These are phyloP conservation scores for Yamadazyma songkhlaensis DNA, from an alignment of 1,139 yeast genomes.

Conservation along the genomic window DNA sequence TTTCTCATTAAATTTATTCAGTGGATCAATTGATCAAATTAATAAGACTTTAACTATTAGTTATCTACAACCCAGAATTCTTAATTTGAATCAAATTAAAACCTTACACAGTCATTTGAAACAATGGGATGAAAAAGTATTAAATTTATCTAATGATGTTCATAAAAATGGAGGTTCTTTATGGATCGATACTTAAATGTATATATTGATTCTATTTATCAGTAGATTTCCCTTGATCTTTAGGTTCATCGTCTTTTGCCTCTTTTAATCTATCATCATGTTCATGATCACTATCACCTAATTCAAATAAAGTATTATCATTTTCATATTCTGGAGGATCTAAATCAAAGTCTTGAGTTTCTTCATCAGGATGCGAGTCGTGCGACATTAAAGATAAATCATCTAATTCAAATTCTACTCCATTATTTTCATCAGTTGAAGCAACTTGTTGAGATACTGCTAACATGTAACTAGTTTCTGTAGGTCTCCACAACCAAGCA, in stretches of 20 bases:
- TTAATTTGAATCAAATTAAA: conserved; percentile 75
- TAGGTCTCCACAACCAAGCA: conserved; percentile 96
- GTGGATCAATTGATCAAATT: conserved; percentile 88
- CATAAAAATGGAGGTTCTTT: conserved; percentile 36
- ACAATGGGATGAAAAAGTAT: conserved; percentile 77
- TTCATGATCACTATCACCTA: conserved; percentile 34
- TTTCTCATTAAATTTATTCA: conserved; percentile 74
- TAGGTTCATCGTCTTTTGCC: not conserved
- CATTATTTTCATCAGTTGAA: conserved; percentile 69
- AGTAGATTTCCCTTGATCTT: not conserved
- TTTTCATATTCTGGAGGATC: conserved; percentile 29
- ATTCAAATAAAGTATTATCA: conserved; percentile 34
- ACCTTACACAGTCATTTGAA: conserved; percentile 71
- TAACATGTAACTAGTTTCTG: conserved; percentile 89
- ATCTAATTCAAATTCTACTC: conserved; percentile 66
- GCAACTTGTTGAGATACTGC: conserved; percentile 87
- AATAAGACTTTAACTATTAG: conserved; percentile 72
- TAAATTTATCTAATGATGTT: conserved; percentile 52
- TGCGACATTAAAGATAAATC: conserved; percentile 64
- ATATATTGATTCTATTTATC: not conserved
- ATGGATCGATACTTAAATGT: conserved; percentile 27
- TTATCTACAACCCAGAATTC: conserved; percentile 95
- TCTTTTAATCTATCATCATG: conserved; percentile 28
- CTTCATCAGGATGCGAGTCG: conserved; percentile 37
- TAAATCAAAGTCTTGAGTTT: conserved; percentile 31